Percentiles rank a stretch among this genome's conserved stretches.
phyloP scores from a whole-genome alignment of 768 basidiomycete genomes.

The Neoboletus brunneissimus region DNA sequence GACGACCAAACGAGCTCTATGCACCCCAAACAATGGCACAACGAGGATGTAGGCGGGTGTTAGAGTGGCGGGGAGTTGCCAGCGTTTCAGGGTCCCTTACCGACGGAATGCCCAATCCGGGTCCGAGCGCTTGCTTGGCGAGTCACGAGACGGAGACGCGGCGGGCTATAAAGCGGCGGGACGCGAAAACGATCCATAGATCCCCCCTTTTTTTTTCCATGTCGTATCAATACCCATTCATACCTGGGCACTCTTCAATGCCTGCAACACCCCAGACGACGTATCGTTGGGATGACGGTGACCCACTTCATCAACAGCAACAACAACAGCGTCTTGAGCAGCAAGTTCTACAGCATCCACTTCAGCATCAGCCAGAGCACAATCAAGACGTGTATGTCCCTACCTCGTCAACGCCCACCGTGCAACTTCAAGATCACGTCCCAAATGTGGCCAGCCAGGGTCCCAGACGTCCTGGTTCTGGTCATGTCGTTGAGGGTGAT shows the following conservation, averaged over 20 bases:
- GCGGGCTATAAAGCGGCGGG: constrained; percentile 33
- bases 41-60: not conserved
- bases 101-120: constrained; percentile 10
- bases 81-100: constrained; percentile 7
- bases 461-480: constrained; percentile 18
- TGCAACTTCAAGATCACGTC: constrained; percentile 28
- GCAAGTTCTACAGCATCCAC: constrained; percentile 39
- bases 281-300: constrained; percentile 44
- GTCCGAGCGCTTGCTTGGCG: constrained; percentile 15
- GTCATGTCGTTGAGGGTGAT: constrained; percentile 24
- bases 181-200: constrained; percentile 14
- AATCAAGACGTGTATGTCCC: constrained; percentile 23
- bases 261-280: constrained; percentile 45
- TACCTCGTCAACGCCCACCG: constrained; percentile 11
- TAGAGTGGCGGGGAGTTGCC: not conserved
- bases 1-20: not conserved
- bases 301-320: constrained; percentile 24
- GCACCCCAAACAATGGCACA: not conserved
- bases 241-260: constrained; percentile 46
- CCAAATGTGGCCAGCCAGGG: constrained; percentile 33
- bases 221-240: constrained; percentile 50
- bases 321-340: constrained; percentile 37
- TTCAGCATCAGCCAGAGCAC: constrained; percentile 35
- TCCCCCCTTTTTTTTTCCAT: constrained; percentile 38
- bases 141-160: constrained; percentile 23